Base-by-base conservation (phyloP, 345 rosid species). In the Jatropha curcas region DNA sequence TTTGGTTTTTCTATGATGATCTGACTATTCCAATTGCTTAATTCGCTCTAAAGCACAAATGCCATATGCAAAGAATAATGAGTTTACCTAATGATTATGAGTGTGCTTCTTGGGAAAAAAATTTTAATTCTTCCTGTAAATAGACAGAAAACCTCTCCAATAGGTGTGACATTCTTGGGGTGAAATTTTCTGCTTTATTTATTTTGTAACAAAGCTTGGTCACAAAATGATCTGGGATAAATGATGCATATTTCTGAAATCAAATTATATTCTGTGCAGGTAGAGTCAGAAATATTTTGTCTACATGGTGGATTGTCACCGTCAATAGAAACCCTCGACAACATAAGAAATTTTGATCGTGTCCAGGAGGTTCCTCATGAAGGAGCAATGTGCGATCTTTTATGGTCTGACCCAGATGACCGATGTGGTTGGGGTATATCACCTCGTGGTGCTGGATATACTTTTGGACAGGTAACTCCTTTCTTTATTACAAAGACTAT, bases 331-430 rank as follows among this genome's bases (percentile, higher is more conserved):
- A 91, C 97, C 70, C 92, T 94, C 34, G 97, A 91, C 82, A 88
- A 88, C 79, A 92, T 94, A 56, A 89, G 98, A 22, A 91, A 90
- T 74, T 91, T 94, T 78, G 97, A 94, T 70, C 89, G 98, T 48
- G 92, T 90, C 77, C 97, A 90, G 86, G 97, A 94, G 84, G 97
- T 94, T 76, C 98, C 98, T 35, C 98, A 94, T 70, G 98, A 94
- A 79, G 98, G 98, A 71, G 97, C 98, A 27, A 91, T 94, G 97
- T 94, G 98, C 74, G 98, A 94, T 84, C 92, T 94, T 22, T 79
- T 94, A 71, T 94, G 98, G 98, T 91, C 97, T 57, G 98, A 91
- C 69, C 98, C 98, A 4, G 98, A 93, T 74, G 98, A 93, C 75
- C 85, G 97, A 6, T 91, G 97, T 84, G 97, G 96, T 55, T 94